phyloP scores from a whole-genome alignment of 805 yeast genomes.

The Zygosaccharomyces rouxii region DNA sequence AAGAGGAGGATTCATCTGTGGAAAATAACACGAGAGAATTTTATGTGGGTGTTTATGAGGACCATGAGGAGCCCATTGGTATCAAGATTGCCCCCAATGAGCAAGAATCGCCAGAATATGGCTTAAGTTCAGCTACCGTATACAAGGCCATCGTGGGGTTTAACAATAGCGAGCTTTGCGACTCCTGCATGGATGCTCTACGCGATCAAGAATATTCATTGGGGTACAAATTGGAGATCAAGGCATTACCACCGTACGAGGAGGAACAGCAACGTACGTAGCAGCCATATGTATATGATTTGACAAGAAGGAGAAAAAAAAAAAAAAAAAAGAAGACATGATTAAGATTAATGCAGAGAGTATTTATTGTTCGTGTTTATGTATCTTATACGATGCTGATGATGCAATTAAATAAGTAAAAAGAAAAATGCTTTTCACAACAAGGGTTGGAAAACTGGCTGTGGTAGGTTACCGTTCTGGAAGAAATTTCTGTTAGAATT shows the following conservation, averaged over 20 bases:
- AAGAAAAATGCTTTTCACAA: constrained; percentile 14
- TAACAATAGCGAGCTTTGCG: constrained; percentile 29
- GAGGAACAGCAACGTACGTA: constrained; percentile 10
- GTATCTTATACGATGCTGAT: constrained; percentile 3
- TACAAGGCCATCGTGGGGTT: constrained; percentile 36
- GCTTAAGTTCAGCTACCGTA: constrained; percentile 21
- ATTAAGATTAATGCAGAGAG: neutral
- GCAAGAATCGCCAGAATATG: constrained; percentile 19
- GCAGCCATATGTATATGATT: neutral
- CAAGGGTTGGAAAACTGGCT: constrained; percentile 32
- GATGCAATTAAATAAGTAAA: constrained; percentile 2
- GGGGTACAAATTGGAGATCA: constrained; percentile 27
- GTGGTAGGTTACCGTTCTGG: constrained; percentile 29
- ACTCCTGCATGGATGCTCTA: constrained; percentile 23
- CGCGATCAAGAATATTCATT: constrained; percentile 31
- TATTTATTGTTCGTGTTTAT: constrained; percentile 5
- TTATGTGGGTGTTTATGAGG: constrained; percentile 36
- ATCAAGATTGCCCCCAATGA: constrained; percentile 8
- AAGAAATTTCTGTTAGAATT: constrained; percentile 20
- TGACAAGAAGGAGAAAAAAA: neutral
- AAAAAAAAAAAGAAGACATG: neutral
- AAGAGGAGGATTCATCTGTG: constrained; percentile 6
- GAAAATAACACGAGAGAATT: constrained; percentile 32
- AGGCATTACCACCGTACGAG: constrained; percentile 25
- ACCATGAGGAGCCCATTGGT: constrained; percentile 20